phyloP scores from a whole-genome alignment of 2,329 filamentous ascomycete species.

The Colletotrichum chrysophilum region DNA sequence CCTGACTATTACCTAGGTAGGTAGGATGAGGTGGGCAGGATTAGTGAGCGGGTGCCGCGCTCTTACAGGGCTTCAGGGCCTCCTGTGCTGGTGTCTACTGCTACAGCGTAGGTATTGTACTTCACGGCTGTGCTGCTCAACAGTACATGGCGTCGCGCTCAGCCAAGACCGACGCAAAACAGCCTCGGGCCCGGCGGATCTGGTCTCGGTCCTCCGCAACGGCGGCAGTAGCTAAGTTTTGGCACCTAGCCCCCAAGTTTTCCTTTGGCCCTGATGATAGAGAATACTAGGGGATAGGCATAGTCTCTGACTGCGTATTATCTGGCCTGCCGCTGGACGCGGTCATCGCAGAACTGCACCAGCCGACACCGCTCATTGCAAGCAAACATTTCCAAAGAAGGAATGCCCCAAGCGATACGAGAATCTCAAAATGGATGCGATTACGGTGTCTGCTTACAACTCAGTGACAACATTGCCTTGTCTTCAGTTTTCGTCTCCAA shows the following conservation, averaged over 20 bases:
- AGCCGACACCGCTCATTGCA: neutral
- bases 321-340: neutral
- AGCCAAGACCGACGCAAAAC: neutral
- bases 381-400: neutral
- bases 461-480: neutral
- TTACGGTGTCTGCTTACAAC: neutral
- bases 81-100: neutral
- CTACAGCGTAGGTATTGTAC: neutral
- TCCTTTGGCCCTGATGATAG: neutral
- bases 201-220: conserved; percentile 7
- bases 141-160: neutral
- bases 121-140: neutral
- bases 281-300: neutral
- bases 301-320: neutral
- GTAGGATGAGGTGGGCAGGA: neutral
- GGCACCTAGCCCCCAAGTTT: neutral
- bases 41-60: neutral
- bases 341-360: neutral
- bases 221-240: neutral
- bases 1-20: neutral
- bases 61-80: neutral
- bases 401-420: neutral
- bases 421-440: neutral
- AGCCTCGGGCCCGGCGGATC: conserved; percentile 5
- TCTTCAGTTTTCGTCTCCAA: neutral